Evolutionary conservation across 352 stramenopile species (phyloP), one percentile per base, ranked within the genome.

Genomic region (Phytophthora multivora): DNA sequence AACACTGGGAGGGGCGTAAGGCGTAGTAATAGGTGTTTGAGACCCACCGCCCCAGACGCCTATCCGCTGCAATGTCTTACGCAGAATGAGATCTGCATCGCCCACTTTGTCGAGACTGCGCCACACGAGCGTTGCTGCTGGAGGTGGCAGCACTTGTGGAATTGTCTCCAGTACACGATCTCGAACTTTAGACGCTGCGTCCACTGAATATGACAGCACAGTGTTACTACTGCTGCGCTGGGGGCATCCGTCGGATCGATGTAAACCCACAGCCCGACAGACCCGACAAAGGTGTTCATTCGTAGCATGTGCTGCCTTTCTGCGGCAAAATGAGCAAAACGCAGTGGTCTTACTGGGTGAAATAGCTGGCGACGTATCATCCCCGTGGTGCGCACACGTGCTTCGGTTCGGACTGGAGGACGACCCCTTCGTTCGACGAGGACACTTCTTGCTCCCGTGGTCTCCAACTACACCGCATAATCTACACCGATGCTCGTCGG

Each of bases 1-100:
- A 11, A 41, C 43, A 40, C 63, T 68, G 26, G 56, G 56, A 25
- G 71, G 63, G 1, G 78, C 73, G 49, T 90, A 90, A 3, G 86
- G 86, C 13, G 86, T 94, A 25, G 81, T 92, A 41, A 94, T 91
- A 8, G 83, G 86, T 1, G 86, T 93, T 66, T 93, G 86, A 0
- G 86, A 94, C 4, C 83, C 83, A 31, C 83, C 86, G n/a, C 85
- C 80, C 86, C 86, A 94, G 4, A 92, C 78, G 9, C 86, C 83
- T 39, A 94, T 77, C 21, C 77, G 72, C 25, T 90, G 81, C 6
- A 94, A 64, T 41, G 78, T 89, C 52, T 80, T 85, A 18, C 79
- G 72, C 10, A 93, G 41, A 21, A 90, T 90, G 47, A 77, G 67
- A 52, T 92, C 83, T 23, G 89, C 83, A 51, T 94, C 83, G 7